Percentiles rank a stretch among this genome's conserved stretches.
Conservation (phyloP, 345 rosid species). For the Eucalyptus marginata region DNA sequence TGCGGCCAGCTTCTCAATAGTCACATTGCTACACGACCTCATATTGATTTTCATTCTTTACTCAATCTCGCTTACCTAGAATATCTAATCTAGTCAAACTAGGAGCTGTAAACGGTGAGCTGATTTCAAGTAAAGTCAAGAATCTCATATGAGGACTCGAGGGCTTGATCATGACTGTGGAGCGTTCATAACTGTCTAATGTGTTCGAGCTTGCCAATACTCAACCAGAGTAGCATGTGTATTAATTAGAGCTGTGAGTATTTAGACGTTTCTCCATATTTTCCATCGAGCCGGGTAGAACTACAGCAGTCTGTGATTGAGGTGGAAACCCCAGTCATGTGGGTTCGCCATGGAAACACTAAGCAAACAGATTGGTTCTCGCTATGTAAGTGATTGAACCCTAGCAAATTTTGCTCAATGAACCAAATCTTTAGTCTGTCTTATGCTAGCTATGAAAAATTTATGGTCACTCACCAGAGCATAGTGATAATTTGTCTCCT, state of each 20-base stretch:
- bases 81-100: not conserved
- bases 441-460: not conserved
- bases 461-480: slow-evolving; percentile 40
- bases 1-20: not conserved
- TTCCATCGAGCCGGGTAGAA: not conserved
- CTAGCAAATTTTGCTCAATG: not conserved
- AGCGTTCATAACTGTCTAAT: not conserved
- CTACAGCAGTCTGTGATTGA: not conserved
- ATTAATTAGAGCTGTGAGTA: not conserved
- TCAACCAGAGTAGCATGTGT: not conserved
- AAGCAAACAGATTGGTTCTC: not conserved
- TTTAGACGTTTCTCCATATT: not conserved
- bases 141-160: not conserved
- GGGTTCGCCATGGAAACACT: not conserved
- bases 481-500: slow-evolving; percentile 47
- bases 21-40: not conserved
- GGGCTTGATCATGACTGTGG: not conserved
- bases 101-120: not conserved
- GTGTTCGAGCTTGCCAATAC: not conserved
- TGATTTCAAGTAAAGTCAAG: not conserved
- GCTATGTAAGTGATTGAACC: not conserved
- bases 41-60: not conserved
- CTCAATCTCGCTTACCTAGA: not conserved
- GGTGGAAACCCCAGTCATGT: not conserved
- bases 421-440: not conserved